Evolutionary conservation across 768 basidiomycete genomes (phyloP).

Genomic region (Sistotremastrum niveocremeum): DNA sequence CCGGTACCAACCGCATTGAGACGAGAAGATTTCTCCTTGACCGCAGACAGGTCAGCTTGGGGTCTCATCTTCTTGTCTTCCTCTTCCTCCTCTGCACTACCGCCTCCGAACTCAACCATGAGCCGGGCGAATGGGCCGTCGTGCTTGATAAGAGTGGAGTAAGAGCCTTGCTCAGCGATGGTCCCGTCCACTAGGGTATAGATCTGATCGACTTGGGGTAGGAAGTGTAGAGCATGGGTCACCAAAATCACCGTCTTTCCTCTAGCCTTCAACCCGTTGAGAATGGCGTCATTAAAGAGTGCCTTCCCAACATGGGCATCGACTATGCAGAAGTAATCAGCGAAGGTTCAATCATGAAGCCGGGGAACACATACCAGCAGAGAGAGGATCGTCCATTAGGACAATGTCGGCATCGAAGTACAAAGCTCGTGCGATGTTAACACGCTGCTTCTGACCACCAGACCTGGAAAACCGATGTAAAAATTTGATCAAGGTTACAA

Average conservation of each 20-base stretch:
- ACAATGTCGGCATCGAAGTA: constrained; percentile 52
- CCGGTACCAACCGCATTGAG: constrained; percentile 38
- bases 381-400: constrained; percentile 51
- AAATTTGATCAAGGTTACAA: neutral
- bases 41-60: constrained; percentile 3
- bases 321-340: constrained; percentile 26
- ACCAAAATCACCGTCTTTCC: constrained; percentile 43
- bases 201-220: constrained; percentile 37
- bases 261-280: constrained; percentile 27
- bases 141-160: constrained; percentile 31
- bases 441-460: constrained; percentile 55
- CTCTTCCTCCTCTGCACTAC: constrained; percentile 16
- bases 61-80: constrained; percentile 18
- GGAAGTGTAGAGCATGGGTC: constrained; percentile 43
- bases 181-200: constrained; percentile 31
- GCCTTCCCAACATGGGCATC: constrained; percentile 65
- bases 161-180: constrained; percentile 39
- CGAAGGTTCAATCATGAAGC: constrained; percentile 4
- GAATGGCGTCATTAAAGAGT: constrained; percentile 54
- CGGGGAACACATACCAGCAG: constrained; percentile 37
- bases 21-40: neutral
- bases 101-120: constrained; percentile 48
- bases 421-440: constrained; percentile 59
- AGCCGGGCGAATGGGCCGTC: constrained; percentile 45
- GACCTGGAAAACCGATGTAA: constrained; percentile 20